phyloP scores from a whole-genome alignment of 331 rosid genomes.

The Acacia pycnantha region DNA sequence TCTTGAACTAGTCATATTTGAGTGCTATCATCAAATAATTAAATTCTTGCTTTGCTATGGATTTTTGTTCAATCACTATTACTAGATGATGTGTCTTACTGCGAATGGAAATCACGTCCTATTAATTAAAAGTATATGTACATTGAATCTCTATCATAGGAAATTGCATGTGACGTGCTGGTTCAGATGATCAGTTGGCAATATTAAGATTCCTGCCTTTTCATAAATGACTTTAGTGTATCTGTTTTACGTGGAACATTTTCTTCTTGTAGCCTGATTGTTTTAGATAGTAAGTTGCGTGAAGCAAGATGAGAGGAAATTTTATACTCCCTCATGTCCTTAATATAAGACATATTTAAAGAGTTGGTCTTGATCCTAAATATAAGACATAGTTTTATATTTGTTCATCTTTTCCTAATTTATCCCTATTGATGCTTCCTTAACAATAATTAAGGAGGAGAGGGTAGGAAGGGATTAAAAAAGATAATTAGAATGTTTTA shows the following conservation, averaged over 20 bases:
- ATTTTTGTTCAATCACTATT: not conserved
- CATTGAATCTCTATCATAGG: conserved; percentile 5
- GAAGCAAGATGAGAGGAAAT: not conserved
- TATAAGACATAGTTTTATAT: no score
- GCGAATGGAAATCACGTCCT: not conserved
- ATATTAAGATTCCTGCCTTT: not conserved
- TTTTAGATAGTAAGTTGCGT: not conserved
- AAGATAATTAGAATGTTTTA: no score
- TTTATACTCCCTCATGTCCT: no score
- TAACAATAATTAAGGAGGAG: no score
- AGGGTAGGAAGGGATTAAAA: no score
- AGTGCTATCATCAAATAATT: conserved; percentile 5
- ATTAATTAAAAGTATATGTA: not conserved
- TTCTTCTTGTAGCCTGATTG: not conserved
- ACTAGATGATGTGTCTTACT: not conserved
- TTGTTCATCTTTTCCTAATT: no score
- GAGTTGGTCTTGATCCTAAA: no score
- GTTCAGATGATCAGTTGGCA: conserved; percentile 18
- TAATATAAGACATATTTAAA: no score
- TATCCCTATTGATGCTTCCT: no score
- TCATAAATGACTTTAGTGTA: not conserved
- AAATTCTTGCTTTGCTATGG: not conserved
- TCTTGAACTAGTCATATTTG: conserved; percentile 27
- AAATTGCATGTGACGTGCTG: conserved; percentile 28
- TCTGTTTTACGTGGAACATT: not conserved